Evolutionary conservation across 1,139 yeast genomes (phyloP).

Genomic region (Scheffersomyces quercinus): DNA sequence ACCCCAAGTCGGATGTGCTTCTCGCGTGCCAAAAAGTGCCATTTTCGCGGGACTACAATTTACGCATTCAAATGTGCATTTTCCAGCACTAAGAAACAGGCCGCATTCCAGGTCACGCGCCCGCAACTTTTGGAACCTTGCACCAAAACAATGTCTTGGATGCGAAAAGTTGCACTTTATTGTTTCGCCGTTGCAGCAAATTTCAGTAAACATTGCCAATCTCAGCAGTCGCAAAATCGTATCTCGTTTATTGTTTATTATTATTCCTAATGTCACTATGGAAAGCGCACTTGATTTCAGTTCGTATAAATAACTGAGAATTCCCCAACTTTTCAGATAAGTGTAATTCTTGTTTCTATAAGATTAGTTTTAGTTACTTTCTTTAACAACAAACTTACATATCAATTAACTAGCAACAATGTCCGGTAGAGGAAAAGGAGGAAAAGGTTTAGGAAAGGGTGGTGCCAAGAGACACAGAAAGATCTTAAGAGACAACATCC

Average conservation of each 20-base stretch:
- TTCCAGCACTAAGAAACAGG: conserved; percentile 4
- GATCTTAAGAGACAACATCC: conserved; percentile 98
- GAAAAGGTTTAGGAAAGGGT: conserved; percentile 98
- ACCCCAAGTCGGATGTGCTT: background rate
- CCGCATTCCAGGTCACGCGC: no score
- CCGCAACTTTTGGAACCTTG: no score
- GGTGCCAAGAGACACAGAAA: conserved; percentile 99
- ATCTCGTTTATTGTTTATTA: no score
- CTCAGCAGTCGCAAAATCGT: no score
- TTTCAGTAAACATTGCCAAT: no score
- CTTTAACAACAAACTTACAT: conserved; percentile 4
- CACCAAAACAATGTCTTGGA: no score
- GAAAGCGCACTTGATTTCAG: no score
- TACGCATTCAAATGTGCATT: conserved; percentile 10
- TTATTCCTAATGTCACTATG: no score
- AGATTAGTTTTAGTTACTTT: conserved; percentile 1
- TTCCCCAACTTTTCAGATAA: background rate
- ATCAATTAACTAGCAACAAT: conserved; percentile 45
- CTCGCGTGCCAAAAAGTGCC: conserved; percentile 2
- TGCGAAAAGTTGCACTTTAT: no score
- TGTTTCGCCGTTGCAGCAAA: no score
- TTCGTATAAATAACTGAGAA: no score
- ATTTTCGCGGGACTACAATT: conserved; percentile 7
- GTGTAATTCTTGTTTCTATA: conserved; percentile 8
- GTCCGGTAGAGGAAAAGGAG: conserved; percentile 99